Evolutionary conservation across 2,329 filamentous ascomycete species (phyloP), one percentile per base, ranked within the genome.

Genomic region (Diaporthe ilicicola): DNA sequence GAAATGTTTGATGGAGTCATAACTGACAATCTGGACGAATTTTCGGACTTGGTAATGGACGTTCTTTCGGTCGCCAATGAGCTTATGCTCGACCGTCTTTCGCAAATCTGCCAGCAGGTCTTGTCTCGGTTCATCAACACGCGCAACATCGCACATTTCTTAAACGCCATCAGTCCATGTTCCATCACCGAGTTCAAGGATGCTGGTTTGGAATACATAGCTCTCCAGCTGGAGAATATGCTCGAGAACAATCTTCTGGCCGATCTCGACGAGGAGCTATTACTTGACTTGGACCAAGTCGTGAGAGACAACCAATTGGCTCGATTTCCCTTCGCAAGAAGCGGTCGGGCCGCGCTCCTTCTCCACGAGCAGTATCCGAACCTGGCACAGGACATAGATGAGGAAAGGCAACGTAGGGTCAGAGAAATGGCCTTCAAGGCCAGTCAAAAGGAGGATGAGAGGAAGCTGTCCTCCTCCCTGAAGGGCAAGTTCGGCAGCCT

Each of bases 31-130:
- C 82, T 97, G 7, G 94, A 98, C 74, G 92, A 94, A 55, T 94
- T 97, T 73, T 90, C 95, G 5, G 94, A 98, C 76, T 84, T 96
- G n/a, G 87, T 98, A 10, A 88, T 98, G 82, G 94, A 97, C 76
- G 93, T 98, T 54, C 92, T 98, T 88, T 90, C 90, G 69, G 92
- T 94, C 66, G 94, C 95, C 15, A 96, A 99, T 78, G 95, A 99
- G 80, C 84, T 99, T 70, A 98, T 99, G 95, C 87, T 99, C 56
- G 94, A 98, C 78, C 89, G 95, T 8, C 84, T 99, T 6, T 94
- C 94, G 6, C 93, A 97, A 79, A 90, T 97, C 34, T 98, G 96
- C 79, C 96, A 99, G 79, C 90, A 89, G 71, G 83, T 94, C 27
- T 88, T 98, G 71, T 95, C 94, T 44, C 89, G 89, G 62, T 97